Percentiles rank a stretch among this genome's conserved stretches.
Conservation (phyloP, 2,329 filamentous ascomycete genomes). For the Fusarium veterinarium region DNA sequence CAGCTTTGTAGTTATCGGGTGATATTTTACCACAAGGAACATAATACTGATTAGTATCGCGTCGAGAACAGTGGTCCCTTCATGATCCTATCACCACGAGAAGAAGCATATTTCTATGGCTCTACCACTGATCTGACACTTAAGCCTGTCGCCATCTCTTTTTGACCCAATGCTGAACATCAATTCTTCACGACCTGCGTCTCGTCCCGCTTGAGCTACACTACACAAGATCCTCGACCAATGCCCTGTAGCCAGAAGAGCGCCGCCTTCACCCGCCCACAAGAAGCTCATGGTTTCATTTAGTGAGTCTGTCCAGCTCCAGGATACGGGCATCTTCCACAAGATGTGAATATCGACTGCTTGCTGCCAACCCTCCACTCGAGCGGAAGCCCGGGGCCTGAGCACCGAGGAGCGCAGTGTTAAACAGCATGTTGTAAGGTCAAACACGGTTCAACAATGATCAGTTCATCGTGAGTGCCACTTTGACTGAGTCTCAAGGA, state of each 20-base stretch:
- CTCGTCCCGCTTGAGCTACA: not conserved
- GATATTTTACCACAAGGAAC: too few species aligned
- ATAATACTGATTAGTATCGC: not conserved
- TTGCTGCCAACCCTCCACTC: accelerated
- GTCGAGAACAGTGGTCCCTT: not conserved
- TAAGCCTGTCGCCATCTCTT: too few species aligned
- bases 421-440: too few species aligned
- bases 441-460: too few species aligned
- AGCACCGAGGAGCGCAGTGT: accelerated
- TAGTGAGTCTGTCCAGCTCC: too few species aligned
- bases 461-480: too few species aligned
- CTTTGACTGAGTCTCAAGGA: too few species aligned
- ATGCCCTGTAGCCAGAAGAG: too few species aligned
- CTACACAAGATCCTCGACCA: too few species aligned
- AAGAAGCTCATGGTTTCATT: not conserved
- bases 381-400: not conserved
- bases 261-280: not conserved
- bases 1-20: too few species aligned
- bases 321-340: too few species aligned
- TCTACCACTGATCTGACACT: not conserved
- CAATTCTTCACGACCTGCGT: accelerated
- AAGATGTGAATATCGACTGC: not conserved
- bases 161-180: accelerated
- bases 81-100: not conserved
- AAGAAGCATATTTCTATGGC: not conserved